Evolutionary conservation across 108 stramenopile species (phyloP).

Genomic region (Skeletonema grethae): DNA sequence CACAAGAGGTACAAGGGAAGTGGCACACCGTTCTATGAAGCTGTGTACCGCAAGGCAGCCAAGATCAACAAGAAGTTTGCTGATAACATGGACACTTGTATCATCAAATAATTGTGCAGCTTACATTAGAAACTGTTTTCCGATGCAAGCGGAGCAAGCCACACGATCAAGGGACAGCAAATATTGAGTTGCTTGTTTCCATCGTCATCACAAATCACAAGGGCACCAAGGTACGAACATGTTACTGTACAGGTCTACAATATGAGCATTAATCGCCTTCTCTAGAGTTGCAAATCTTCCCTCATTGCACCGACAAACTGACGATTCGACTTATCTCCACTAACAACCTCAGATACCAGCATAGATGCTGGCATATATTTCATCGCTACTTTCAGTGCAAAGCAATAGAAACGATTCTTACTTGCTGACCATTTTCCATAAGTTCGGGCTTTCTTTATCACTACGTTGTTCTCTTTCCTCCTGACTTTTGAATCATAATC

Average conservation of each 20-base stretch:
- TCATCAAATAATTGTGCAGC: slow-evolving; percentile 10
- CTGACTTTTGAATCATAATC: slow-evolving; percentile 5
- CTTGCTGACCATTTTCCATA: slow-evolving; percentile 4
- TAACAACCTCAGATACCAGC: neutral
- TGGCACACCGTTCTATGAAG: slow-evolving; percentile 39
- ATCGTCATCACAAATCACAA: too few species aligned
- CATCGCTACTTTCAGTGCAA: neutral
- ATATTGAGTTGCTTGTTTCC: too few species aligned
- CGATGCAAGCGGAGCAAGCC: too few species aligned
- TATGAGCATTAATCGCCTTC: too few species aligned
- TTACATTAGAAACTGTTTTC: too few species aligned
- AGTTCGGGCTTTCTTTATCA: slow-evolving; percentile 6
- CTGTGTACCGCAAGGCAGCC: slow-evolving; percentile 37
- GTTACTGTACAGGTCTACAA: too few species aligned
- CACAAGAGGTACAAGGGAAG: slow-evolving; percentile 23
- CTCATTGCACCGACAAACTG: slow-evolving; percentile 5
- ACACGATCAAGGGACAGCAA: too few species aligned
- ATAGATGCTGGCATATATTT: slow-evolving; percentile 7
- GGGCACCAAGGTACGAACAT: too few species aligned
- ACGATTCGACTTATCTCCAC: slow-evolving; percentile 13
- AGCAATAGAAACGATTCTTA: slow-evolving; percentile 8
- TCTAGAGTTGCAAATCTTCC: neutral
- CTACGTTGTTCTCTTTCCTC: slow-evolving; percentile 1
- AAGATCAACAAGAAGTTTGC: slow-evolving; percentile 33
- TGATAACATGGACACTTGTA: slow-evolving; percentile 46